phyloP scores from a whole-genome alignment of 1,139 yeast genomes.

The Ogataea hybrid region DNA sequence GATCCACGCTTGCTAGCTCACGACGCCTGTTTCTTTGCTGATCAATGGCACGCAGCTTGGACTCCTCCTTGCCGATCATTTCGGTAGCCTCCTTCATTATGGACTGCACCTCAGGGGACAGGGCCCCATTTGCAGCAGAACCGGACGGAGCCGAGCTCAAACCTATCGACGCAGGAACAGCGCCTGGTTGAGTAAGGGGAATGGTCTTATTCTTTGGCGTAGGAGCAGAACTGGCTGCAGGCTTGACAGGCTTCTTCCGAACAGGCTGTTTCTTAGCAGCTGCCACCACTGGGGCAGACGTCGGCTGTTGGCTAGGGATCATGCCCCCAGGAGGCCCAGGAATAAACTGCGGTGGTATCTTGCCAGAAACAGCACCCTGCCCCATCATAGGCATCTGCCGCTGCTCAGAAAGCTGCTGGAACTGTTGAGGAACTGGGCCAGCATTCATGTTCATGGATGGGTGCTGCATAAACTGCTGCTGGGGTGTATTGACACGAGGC shows the following conservation, averaged over 20 bases:
- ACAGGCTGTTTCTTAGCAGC: conserved; percentile 18
- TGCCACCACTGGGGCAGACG: conserved; percentile 14
- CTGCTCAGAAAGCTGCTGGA: conserved; percentile 20
- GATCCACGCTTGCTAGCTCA: conserved; percentile 45
- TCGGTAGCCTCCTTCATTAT: conserved; percentile 30
- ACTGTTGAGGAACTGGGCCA: conserved; percentile 16
- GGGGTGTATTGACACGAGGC: conserved; percentile 11
- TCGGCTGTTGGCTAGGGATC: conserved; percentile 13
- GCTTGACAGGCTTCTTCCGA: conserved; percentile 16
- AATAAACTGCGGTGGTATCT: conserved; percentile 17
- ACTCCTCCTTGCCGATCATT: conserved; percentile 28
- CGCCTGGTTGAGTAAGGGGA: conserved; percentile 18
- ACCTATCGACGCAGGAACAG: conserved; percentile 15
- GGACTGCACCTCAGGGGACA: conserved; percentile 31
- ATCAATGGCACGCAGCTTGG: conserved; percentile 25
- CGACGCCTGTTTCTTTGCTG: conserved; percentile 40
- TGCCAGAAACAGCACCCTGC: conserved; percentile 7
- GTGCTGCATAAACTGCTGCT: conserved; percentile 14
- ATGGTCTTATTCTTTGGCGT: conserved; percentile 11
- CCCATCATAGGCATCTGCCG: conserved; percentile 17
- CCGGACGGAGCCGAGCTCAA: conserved; percentile 3
- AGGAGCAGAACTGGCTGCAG: conserved; percentile 9
- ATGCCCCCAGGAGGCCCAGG: conserved; percentile 13
- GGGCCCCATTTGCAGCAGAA: conserved; percentile 5
- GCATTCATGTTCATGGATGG: conserved; percentile 13